Conservation (phyloP, 139 green algal genomes). For the Volvox reticuliferus region DNA sequence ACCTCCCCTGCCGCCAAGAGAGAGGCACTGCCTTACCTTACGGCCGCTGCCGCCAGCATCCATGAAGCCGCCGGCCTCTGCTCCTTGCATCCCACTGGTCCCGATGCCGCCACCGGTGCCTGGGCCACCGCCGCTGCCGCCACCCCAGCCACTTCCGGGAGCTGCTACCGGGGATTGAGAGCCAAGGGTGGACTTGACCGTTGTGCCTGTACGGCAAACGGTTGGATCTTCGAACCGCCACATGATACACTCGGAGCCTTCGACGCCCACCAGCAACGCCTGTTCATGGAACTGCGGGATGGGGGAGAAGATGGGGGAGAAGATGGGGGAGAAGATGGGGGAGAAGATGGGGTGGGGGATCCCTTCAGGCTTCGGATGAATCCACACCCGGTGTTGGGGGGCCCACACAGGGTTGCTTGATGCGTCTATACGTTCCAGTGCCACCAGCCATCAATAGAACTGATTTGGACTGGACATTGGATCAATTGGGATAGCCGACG, state of each 20-base stretch:
- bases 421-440: too few relatives aligned
- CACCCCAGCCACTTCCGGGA: background rate
- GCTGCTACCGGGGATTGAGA: background rate
- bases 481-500: background rate
- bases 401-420: background rate
- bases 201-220: too few relatives aligned
- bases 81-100: background rate
- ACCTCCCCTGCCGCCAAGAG: too few relatives aligned
- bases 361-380: background rate
- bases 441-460: too few relatives aligned
- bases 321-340: background rate
- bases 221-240: conserved; percentile 54
- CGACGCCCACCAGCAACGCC: conserved; percentile 56
- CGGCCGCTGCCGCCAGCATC: background rate
- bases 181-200: too few relatives aligned
- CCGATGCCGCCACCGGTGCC: background rate
- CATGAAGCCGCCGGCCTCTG: background rate
- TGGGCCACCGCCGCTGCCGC: background rate
- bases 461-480: background rate
- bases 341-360: background rate
- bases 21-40: background rate
- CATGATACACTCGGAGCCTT: conserved; percentile 57
- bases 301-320: background rate
- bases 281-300: conserved; percentile 54
- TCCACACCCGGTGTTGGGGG: background rate